Evolutionary conservation across 2,329 filamentous ascomycete genomes (phyloP).

Genomic region (Colletotrichum sp.): DNA sequence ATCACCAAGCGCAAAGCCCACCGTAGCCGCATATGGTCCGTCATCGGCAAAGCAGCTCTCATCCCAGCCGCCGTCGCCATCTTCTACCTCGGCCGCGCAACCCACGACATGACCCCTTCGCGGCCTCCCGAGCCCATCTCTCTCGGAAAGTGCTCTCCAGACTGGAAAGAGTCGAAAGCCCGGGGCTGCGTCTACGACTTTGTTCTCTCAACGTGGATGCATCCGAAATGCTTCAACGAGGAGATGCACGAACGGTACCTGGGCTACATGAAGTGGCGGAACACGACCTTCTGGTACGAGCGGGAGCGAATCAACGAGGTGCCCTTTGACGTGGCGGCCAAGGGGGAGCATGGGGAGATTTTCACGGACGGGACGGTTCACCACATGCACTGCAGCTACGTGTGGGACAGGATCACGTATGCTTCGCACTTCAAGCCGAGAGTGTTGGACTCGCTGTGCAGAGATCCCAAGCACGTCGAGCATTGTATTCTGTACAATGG

Average conservation of each 20-base stretch:
- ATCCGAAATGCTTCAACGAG: slow-evolving; percentile 12
- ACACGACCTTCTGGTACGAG: slow-evolving; percentile 13
- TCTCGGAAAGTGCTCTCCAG: neutral
- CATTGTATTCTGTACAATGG: slow-evolving; percentile 13
- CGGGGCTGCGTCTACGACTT: slow-evolving; percentile 13
- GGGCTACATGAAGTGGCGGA: slow-evolving; percentile 9
- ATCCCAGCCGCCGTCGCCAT: neutral
- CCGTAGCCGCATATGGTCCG: neutral
- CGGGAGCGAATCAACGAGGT: slow-evolving; percentile 4
- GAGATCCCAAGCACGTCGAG: slow-evolving; percentile 9
- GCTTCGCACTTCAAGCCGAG: slow-evolving; percentile 7
- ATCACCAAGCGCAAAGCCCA: neutral
- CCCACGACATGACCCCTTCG: neutral
- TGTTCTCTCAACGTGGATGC: slow-evolving; percentile 26
- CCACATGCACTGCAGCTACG: slow-evolving; percentile 15
- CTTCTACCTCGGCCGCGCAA: neutral
- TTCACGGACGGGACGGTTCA: slow-evolving; percentile 11
- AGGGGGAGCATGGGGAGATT: slow-evolving; percentile 6
- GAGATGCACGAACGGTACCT: slow-evolving; percentile 11
- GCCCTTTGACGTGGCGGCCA: slow-evolving; percentile 2
- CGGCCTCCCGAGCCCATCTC: neutral
- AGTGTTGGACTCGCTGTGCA: slow-evolving; percentile 1
- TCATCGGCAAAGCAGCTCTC: neutral
- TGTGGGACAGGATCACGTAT: slow-evolving; percentile 14
- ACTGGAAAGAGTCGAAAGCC: slow-evolving; percentile 31